Evolutionary conservation across 148 eudicot species (phyloP), one percentile per base, ranked within the genome.

Genomic region (Dysphania ambrosioides): DNA sequence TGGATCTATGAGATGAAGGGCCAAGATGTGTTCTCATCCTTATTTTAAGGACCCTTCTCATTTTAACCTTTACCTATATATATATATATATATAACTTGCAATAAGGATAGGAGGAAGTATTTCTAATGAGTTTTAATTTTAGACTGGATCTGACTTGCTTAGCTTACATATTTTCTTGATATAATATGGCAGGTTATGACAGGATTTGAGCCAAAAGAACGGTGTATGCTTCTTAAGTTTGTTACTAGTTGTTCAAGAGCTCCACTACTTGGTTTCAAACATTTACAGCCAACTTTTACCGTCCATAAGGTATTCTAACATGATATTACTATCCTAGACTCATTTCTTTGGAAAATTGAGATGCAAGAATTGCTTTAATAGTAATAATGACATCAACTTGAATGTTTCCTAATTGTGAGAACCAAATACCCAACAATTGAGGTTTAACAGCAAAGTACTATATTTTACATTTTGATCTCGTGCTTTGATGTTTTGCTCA

Each of bases 241-340:
- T 82, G 98, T 94, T 76, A 91, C 98, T 53, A 94, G 98, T 83
- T 91, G 98, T 86, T 89, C 97, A 68, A 88, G 98, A 74, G 98
- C 93, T 78, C 98, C 98, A 65, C 77, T 94, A 70, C 93, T 94
- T 79, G 98, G 98, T 41, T 94, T 94, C 79, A 91, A 94, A 77
- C 87, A 91, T 78, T 88, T 94, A 86, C 98, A 89, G 29, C 98
- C 98, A 67, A 77, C 91, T n/a, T 94, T 94, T 81, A 90, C 98
- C 23, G 90, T 94, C 75, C 98, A 94, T 75, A 94, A 94, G 98
- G 98, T 94, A 83, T 63, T 71, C 27, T 26, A 35, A 24, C 29
- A 58, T 69, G 36, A 23, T 1, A 26, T 35, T 16, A 56, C 16
- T 9, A 35, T n/a, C 8, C 30, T 44, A 34, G 21, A 13, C 47